Evolutionary conservation across 345 rosid species (phyloP).

Genomic region (Sonneratia alba): DNA sequence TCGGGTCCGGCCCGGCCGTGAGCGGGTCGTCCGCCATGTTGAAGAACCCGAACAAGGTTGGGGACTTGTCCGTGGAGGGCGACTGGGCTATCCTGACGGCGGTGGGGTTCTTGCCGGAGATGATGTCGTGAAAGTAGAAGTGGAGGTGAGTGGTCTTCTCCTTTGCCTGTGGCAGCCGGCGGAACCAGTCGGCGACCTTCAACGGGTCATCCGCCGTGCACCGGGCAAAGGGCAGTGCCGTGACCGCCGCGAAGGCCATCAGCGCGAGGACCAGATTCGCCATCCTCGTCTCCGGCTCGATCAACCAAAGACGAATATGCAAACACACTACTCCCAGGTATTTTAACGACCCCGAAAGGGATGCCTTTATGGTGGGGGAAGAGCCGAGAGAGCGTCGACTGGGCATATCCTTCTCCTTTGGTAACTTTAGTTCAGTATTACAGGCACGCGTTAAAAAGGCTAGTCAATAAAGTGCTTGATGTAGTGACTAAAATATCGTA

Average conservation of each 20-base stretch:
- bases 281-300: neutral
- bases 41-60: conserved; percentile 9
- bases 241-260: neutral
- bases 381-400: too few species aligned
- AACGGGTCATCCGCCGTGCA: conserved; percentile 2
- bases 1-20: conserved; percentile 11
- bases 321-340: too few species aligned
- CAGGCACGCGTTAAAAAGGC: too few species aligned
- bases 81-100: conserved; percentile 14
- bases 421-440: too few species aligned
- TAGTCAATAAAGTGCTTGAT: too few species aligned
- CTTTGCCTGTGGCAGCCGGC: neutral
- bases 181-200: conserved; percentile 2
- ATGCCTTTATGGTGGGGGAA: too few species aligned
- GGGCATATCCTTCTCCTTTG: too few species aligned
- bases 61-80: conserved; percentile 4
- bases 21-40: conserved; percentile 12
- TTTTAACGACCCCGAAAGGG: too few species aligned
- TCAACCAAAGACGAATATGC: neutral
- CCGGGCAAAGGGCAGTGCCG: neutral
- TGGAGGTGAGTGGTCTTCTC: conserved; percentile 11
- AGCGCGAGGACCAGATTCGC: neutral
- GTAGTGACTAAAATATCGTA: too few species aligned
- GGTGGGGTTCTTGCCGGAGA: conserved; percentile 15
- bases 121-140: conserved; percentile 19